Evolutionary conservation across 2,329 filamentous ascomycete species (phyloP), one percentile per base, ranked within the genome.

Genomic region (Mollisia scopiformis): DNA sequence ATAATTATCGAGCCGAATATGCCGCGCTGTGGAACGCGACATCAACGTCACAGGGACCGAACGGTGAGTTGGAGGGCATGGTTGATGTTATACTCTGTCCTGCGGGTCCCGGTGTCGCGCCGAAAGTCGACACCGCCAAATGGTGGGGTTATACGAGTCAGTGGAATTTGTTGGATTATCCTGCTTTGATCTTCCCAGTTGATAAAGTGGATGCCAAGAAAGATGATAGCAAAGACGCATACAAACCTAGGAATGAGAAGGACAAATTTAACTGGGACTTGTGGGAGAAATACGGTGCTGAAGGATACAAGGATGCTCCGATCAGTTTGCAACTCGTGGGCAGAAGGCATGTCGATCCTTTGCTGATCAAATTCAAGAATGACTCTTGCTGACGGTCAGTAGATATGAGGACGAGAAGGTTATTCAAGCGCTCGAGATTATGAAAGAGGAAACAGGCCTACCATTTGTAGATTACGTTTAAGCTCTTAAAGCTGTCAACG

Each of bases 91-190:
- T 90, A 33, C 75, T 90, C 1, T 86, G 82, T 58, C 88, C 87
- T 0, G 82, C 79, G 0, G 82, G 81, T 0, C 84, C 85, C 1
- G 80, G 82, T 1, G 77, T 77, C 2, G 84, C 84, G n/a, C 83
- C 79, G 74, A 82, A 62, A 79, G 73, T 67, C 59, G 75, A 61
- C 63, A 86, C 63, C 72, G 84, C 64, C 74, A 78, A 61, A 68
- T 88, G 71, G 77, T 91, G 87, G 86, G 82, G 81, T 1, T 91
- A 91, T 66, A 89, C 86, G 0, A 76, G 81, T 0, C 82, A 87
- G 62, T 91, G 87, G 86, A 91, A 91, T 69, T 68, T 90, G 43
- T 79, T 91, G 1, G 87, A 91, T 71, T 89, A 89, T 71, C 85
- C 88, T 0, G 82, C 79, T 10, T 72, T 83, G 2, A 79, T 86